Base-by-base conservation (phyloP, 345 rosid genomes). In the Alliaria petiolata region DNA sequence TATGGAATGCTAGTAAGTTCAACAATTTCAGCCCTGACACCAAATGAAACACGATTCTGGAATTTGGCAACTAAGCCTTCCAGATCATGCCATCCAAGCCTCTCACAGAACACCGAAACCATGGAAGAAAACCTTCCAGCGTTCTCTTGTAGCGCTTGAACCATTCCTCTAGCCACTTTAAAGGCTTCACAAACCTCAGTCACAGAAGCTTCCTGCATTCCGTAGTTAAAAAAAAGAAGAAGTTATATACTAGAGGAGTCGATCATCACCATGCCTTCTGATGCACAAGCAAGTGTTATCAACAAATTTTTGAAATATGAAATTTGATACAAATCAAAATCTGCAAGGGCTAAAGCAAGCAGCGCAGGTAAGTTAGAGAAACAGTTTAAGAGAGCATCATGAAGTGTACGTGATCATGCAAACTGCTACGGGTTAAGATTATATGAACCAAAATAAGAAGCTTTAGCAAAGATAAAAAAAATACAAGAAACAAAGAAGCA, bases 101-200 rank as follows among this genome's bases (percentile, higher is more conserved):
- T 88, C 84, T 91, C 95, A 69, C 95, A 93, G 76, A 93, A 93
- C 69, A 93, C 81, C 30, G 97, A 87, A 78, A 91, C 97, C 99
- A 93, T 91, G 70, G 96, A 84, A 55, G 97, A 92, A 88, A 89
- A 93, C 81, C 99, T 82, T 79, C 99, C 99, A 78, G 97, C 88
- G 81, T 87, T 93, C 82, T 93, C 98, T 80, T 91, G 98, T 75
- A 93, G 82, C 8, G 93, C 81, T 84, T 91, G 98, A 80, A 91
- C 96, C 96, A 86, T 91, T 69, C 98, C 98, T 82, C 96, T 84
- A 35, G 96, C 96, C 68, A 91, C 98, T 81, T 85, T 89, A 77
- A 84, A 93, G 63, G 89, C 89, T 81, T 91, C 90, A 84, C 98
- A 93, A 60, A 91, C 98, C 81, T 93, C 97, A 62, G 79, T 74